Evolutionary conservation across 345 rosid species (phyloP), one percentile per base, ranked within the genome.

Genomic region (Acer campestre): DNA sequence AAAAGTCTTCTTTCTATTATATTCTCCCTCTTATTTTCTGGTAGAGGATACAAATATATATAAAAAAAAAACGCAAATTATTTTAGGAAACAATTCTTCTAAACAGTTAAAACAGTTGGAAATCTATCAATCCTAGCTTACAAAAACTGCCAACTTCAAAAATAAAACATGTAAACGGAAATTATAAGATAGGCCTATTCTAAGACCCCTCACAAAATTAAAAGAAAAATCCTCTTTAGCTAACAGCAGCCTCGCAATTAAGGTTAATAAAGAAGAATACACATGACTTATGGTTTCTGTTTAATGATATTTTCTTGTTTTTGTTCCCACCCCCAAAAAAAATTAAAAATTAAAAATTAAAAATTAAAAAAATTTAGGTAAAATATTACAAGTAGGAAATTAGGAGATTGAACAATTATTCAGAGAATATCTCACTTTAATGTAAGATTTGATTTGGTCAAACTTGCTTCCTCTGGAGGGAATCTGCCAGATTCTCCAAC

Each of bases 61-160:
- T n/a, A n/a, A n/a, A 25, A 25, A 17, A 3, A 53, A 14, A 16
- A 14, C 12, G 16, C 58, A 14, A 53, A 16, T 53, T 14, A 16
- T 53, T 53, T 53, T 53, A 53, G 58, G n/a, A n/a, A 59, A 59
- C 63, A 20, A n/a, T 59, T 59, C 63, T 59, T 59, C 63, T n/a
- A 53, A 53, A 53, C n/a, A 10, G 63, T 59, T 20, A 22, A 46
- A 10, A 46, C 10, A 46, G 10, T 46, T 9, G 13, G 49, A 46
- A 46, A 46, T 1, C 13, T 18, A 59, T n/a, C 12, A 8, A 22
- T 20, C 63, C 10, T 59, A 46, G 49, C 63, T 59, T 59, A 59
- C 13, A 59, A 20, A 20, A 18, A 16, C 23, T 59, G 23, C 27
- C 27, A 59, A 10, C 25, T 59, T 59, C 1, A n/a, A n/a, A 22